These are phyloP conservation scores for Suillus variegatus DNA, from an alignment of 768 basidiomycete genomes.

Conservation along the genomic window DNA sequence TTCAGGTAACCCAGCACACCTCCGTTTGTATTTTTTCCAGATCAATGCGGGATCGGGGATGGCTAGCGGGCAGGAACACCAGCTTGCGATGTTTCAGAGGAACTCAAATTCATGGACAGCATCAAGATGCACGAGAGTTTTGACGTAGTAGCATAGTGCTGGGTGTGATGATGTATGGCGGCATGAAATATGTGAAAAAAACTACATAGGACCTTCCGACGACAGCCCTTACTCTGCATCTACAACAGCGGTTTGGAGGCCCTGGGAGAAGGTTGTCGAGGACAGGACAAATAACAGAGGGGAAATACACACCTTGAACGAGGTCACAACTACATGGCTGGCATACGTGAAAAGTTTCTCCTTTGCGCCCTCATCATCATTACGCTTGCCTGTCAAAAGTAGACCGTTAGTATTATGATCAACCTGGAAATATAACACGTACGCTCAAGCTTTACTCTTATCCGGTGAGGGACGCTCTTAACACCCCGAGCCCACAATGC, in stretches of 20 bases:
- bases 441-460: conserved; percentile 95
- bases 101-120: neutral
- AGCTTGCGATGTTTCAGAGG: neutral
- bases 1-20: neutral
- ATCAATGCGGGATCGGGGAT: neutral
- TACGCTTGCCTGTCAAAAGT: conserved; percentile 77
- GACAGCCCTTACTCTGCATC: conserved; percentile 66
- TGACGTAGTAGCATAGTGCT: conserved; percentile 5
- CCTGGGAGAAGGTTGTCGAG: conserved; percentile 43
- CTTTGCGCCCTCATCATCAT: conserved; percentile 98
- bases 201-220: conserved; percentile 2
- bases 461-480: conserved; percentile 89
- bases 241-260: conserved; percentile 79
- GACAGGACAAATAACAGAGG: neutral
- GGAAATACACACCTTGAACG: conserved; percentile 75
- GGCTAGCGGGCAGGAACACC: neutral
- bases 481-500: conserved; percentile 92
- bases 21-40: neutral
- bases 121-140: neutral
- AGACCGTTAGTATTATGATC: conserved; percentile 7
- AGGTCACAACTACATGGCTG: conserved; percentile 69
- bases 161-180: conserved; percentile 4
- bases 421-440: conserved; percentile 33
- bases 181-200: conserved; percentile 3
- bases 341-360: conserved; percentile 97